phyloP scores from a whole-genome alignment of 75 land plant species.

The Ceratopteris richardii region DNA sequence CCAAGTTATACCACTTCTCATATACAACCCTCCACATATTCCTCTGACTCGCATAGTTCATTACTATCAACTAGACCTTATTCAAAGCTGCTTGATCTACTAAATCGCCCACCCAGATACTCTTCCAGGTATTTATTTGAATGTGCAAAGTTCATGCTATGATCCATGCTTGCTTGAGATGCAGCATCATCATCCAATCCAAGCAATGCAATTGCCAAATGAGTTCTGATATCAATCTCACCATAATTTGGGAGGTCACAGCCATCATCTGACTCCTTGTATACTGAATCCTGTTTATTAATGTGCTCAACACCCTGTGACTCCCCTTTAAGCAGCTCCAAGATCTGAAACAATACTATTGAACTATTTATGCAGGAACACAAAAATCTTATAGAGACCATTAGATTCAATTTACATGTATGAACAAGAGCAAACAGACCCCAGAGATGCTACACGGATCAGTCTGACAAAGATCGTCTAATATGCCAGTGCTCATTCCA shows the following conservation, averaged over 20 bases:
- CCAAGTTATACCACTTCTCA: too few species aligned
- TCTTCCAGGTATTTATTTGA: constrained; percentile 50
- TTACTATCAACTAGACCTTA: constrained; percentile 6
- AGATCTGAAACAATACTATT: constrained; percentile 25
- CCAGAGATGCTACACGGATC: too few species aligned
- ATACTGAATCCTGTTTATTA: constrained; percentile 27
- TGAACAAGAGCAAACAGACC: too few species aligned
- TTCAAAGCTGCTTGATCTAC: constrained; percentile 65
- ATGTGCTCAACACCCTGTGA: constrained; percentile 34
- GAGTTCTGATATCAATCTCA: constrained; percentile 34
- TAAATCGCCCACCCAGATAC: constrained; percentile 63
- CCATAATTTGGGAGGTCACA: constrained; percentile 16
- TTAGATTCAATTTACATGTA: background rate
- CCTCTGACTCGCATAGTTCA: too few species aligned
- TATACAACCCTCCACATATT: too few species aligned
- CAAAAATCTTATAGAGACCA: background rate
- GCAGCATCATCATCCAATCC: constrained; percentile 61
- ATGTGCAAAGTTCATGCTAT: constrained; percentile 25
- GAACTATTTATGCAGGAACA: background rate
- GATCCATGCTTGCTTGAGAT: constrained; percentile 56
- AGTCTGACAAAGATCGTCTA: too few species aligned
- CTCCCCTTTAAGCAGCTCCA: constrained; percentile 64
- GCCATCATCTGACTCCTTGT: constrained; percentile 33
- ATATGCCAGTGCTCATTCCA: too few species aligned
- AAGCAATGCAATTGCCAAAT: constrained; percentile 73